Evolutionary conservation across 116 monocot genomes (phyloP).

Genomic region (Dioscorea cayenensis): DNA sequence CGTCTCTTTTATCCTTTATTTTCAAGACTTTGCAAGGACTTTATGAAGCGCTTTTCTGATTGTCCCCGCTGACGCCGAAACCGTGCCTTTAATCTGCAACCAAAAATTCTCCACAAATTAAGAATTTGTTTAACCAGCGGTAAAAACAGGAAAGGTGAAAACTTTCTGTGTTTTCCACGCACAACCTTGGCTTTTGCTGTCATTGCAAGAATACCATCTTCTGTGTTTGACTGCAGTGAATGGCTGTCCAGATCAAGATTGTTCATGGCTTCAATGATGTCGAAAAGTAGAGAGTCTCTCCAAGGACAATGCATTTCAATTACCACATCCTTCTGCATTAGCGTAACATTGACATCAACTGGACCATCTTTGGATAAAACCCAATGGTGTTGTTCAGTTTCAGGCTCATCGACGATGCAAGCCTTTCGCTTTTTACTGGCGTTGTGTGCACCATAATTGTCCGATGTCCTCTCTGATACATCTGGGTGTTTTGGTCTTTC

Average conservation of each 20-base stretch:
- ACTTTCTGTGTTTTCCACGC: not conserved
- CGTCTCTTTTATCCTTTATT: not conserved
- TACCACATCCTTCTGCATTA: constrained; percentile 48
- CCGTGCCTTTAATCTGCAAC: constrained; percentile 43
- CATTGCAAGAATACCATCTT: constrained; percentile 32
- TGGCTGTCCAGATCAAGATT: constrained; percentile 56
- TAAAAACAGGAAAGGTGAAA: not conserved
- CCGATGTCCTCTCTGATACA: constrained; percentile 51
- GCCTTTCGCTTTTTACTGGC: constrained; percentile 46
- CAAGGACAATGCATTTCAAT: constrained; percentile 66
- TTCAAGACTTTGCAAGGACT: constrained; percentile 37
- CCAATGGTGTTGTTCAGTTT: constrained; percentile 20
- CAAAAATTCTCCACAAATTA: not conserved
- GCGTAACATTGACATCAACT: constrained; percentile 42
- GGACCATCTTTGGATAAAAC: constrained; percentile 27
- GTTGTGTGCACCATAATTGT: constrained; percentile 36
- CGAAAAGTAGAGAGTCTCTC: constrained; percentile 65
- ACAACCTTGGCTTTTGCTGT: constrained; percentile 69
- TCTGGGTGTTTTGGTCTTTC: constrained; percentile 36
- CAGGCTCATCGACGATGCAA: constrained; percentile 17
- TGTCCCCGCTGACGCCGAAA: constrained; percentile 40
- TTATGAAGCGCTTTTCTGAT: constrained; percentile 56
- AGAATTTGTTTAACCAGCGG: not conserved
- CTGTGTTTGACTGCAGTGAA: constrained; percentile 50
- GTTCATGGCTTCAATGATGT: constrained; percentile 53